Evolutionary conservation across 352 stramenopile species (phyloP).

Genomic region (Phytophthora litchii): DNA sequence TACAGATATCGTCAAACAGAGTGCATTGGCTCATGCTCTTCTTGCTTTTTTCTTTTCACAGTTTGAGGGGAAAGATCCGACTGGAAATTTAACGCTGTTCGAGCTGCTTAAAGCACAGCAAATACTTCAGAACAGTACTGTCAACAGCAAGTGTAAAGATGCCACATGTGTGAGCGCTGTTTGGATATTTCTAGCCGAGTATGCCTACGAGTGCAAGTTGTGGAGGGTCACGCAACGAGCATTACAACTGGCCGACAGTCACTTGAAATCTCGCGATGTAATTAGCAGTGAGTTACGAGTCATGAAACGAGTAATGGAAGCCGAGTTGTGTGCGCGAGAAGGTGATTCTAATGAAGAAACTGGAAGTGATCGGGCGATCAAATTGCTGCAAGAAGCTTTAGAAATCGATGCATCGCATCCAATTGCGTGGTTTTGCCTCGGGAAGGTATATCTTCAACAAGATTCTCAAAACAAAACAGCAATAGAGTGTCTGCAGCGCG

Average conservation of each 20-base stretch:
- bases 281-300: constrained; percentile 55
- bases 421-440: constrained; percentile 63
- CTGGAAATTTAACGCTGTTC: constrained; percentile 67
- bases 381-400: constrained; percentile 58
- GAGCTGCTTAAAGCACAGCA: constrained; percentile 70
- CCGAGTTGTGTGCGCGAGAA: constrained; percentile 41
- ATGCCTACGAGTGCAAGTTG: constrained; percentile 52
- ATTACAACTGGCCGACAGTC: constrained; percentile 48
- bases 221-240: constrained; percentile 35
- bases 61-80: constrained; percentile 45
- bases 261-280: constrained; percentile 41
- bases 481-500: constrained; percentile 60
- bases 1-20: constrained; percentile 11
- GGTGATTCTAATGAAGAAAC: constrained; percentile 19
- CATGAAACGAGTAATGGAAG: constrained; percentile 51
- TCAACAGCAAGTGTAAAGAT: constrained; percentile 15
- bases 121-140: constrained; percentile 26
- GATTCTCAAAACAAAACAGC: constrained; percentile 46
- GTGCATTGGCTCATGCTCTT: constrained; percentile 60
- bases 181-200: constrained; percentile 65
- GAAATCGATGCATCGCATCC: constrained; percentile 63
- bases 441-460: constrained; percentile 45
- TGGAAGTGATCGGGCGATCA: constrained; percentile 26
- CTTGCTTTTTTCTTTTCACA: constrained; percentile 65
- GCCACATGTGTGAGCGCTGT: constrained; percentile 46